Evolutionary conservation across 805 yeast genomes (phyloP), one percentile per base, ranked within the genome.

Genomic region (Candida maltosa): DNA sequence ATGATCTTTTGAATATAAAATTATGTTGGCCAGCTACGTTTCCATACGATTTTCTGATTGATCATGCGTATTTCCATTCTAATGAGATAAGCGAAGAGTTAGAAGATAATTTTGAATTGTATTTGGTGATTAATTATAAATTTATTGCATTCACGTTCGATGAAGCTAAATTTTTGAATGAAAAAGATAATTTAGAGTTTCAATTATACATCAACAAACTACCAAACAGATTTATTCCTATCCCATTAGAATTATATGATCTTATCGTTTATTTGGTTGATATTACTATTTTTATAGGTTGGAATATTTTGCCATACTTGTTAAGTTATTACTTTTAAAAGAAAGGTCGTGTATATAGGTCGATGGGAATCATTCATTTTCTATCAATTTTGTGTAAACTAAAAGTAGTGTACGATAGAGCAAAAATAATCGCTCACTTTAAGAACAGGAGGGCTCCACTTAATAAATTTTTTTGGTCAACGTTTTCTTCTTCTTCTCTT

Each of bases 1-100:
- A 56, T 20, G 63, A 57, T 37, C 30, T 52, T 10, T 27, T 62
- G 5, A 49, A 46, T 33, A 41, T 58, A 17, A 62, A 62, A 35
- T 35, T 62, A 10, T 62, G 68, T 31, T 62, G 68, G 68, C 66
- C 69, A 3, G 63, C 68, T 1, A 58, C 53, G 0, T 29, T 21
- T 17, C 65, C 69, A 3, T 53, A 44, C 29, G 45, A 45, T 14
- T 56, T 62, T 26, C 29, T 28, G 4, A 18, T 62, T 2, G 15
- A 38, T 7, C 65, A 60, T 34, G 26, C 34, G 20, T 62, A 56
- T 35, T 10, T 52, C 3, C 39, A 50, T 24, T 27, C 47, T 3
- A 33, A 40, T 4, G 46, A 48, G 7, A 26, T 48, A 2, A 14
- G 30, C 7, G 16, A 14, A 15, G 23, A 29, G 2, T 25, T 32